Evolutionary conservation across 176 grass and related monocot genomes (phyloP), one percentile per base, ranked within the genome.

Genomic region (Cenchrus fungigraminus): DNA sequence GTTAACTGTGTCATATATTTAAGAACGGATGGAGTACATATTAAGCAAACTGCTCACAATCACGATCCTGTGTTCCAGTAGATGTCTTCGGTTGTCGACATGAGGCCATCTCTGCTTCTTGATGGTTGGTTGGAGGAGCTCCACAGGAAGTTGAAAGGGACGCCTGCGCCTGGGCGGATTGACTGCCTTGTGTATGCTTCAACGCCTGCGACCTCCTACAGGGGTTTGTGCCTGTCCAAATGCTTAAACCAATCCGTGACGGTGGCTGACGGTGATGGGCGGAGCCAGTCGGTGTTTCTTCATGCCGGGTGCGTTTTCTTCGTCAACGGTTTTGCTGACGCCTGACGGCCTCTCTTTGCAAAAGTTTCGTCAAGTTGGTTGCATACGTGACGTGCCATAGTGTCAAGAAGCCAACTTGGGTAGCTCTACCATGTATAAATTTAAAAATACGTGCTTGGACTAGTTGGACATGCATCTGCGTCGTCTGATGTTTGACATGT

Each of bases 121-220:
- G 25, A 59, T 44, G 62, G 19, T 46, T 71, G 52, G 17, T 28
- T 44, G 71, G 70, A 37, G 55, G 22, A 25, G 22, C 46, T 45
- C 15, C 10, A 8, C 8, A 58, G 34, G 34, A 46, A 64, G 9
- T 62, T 65, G 66, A 4, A 50, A 80, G 66, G 59, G 68, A 29
- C 50, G 29, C 19, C 49, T 56, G 4, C 37, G 15, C 29, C 10
- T 80, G 76, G 68, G 76, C 42, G 60, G 51, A n/a, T 60, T 68
- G 68, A 31, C 68, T 77, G 72, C 5, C 56, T 49, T 72, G 14
- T 71, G 61, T 53, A 70, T 11, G 54, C 70, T 70, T 82, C 69
- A 76, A 77, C 45, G 11, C 72, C 32, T 59, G 12, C 43, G 12
- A 29, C n/a, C 28, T 52, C 54, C 9, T 62, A 57, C 15, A 19